Evolutionary conservation across 192 early-diverging fungal genomes (phyloP).

Genomic region (Coemansia furcata): DNA sequence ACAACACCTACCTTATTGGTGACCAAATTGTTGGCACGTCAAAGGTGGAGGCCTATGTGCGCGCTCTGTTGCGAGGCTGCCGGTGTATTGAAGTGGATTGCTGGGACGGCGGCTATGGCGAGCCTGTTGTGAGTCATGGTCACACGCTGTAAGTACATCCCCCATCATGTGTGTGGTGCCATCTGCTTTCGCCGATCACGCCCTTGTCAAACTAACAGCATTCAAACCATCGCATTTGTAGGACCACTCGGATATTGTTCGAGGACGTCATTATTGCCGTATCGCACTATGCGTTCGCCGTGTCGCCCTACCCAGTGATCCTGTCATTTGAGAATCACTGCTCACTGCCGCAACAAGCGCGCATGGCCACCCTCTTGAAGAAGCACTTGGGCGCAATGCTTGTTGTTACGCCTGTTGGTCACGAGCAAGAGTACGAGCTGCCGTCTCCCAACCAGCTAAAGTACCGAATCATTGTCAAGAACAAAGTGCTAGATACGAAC

Average conservation of each 20-base stretch:
- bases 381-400: slow-evolving; percentile 70
- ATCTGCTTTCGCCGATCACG: not conserved
- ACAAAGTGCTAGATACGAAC: slow-evolving; percentile 45
- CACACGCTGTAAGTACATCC: slow-evolving; percentile 64
- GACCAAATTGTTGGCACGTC: slow-evolving; percentile 78
- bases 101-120: slow-evolving; percentile 79
- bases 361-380: slow-evolving; percentile 69
- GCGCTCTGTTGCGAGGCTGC: slow-evolving; percentile 81
- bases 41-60: slow-evolving; percentile 84
- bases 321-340: slow-evolving; percentile 86
- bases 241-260: slow-evolving; percentile 75
- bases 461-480: slow-evolving; percentile 75
- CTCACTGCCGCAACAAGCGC: slow-evolving; percentile 65
- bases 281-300: slow-evolving; percentile 79
- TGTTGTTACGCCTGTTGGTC: slow-evolving; percentile 47
- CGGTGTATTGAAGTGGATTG: slow-evolving; percentile 93
- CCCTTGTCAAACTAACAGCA: not conserved
- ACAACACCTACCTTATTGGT: slow-evolving; percentile 88
- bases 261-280: slow-evolving; percentile 82
- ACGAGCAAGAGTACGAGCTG: slow-evolving; percentile 34
- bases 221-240: slow-evolving; percentile 11
- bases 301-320: slow-evolving; percentile 78
- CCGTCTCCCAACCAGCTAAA: slow-evolving; percentile 73
- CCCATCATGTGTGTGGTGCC: not conserved
- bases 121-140: slow-evolving; percentile 82